Evolutionary conservation across 2,329 filamentous ascomycete species (phyloP), one percentile per base, ranked within the genome.

Genomic region (Neocucurbitaria cava): DNA sequence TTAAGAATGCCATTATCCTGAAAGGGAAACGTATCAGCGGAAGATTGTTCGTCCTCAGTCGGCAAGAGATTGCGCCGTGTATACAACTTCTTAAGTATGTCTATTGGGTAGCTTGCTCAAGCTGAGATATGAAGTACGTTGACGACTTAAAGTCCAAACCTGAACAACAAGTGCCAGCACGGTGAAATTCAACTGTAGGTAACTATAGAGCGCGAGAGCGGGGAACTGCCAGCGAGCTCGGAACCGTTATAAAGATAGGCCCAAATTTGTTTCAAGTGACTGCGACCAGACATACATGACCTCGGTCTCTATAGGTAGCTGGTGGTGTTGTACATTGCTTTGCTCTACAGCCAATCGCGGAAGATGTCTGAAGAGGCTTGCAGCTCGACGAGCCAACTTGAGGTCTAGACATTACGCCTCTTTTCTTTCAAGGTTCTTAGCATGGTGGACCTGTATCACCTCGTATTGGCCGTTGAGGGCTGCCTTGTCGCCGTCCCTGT

Each of bases 371-470:
- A 17, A 42, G 13, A 20, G 15, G 31, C 17, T 21, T 46, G 35
- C 36, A 33, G 38, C 35, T 49, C 15, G 21, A 17, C 36, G 26
- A 49, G 49, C 44, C 39, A 49, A 48, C 36, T 11, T 7, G 17
- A 17, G 8, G 41, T 28, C 41, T 40, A 13, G 30, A 33, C 15
- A n/a, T 54, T 33, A 52, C 18, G 38, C 46, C 38, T 45, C 41
- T 43, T 47, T 39, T 35, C 31, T 50, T 53, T 72, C 65, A 39
- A 72, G 30, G 40, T 71, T 64, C 46, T 58, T 51, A 8, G 47
- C 60, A 49, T 61, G 58, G 31, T 61, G 58, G 18, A 62, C 45
- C 15, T 64, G 56, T 13, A 66, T 41, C 2, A 35, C 41, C 31
- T 61, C 57, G 55, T 56, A 66, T 49, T 41, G 24, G 35, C 26